These are phyloP conservation scores for Mycena epipterygia DNA, from an alignment of 768 basidiomycete species.

Conservation along the genomic window DNA sequence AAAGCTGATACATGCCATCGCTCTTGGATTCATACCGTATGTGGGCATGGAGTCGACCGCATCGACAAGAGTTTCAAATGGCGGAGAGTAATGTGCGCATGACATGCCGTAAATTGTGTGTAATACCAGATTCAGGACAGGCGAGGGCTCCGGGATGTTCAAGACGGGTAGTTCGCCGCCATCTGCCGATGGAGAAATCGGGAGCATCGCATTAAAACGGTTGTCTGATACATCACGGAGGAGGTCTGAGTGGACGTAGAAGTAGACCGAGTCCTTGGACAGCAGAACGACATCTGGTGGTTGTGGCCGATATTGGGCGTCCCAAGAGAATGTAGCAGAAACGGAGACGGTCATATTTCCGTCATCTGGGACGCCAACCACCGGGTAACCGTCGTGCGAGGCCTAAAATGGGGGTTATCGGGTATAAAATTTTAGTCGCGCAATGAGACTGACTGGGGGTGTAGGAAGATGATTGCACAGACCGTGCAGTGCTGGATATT, in stretches of 20 bases:
- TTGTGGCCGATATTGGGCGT: constrained; percentile 67
- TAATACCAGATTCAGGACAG: constrained; percentile 77
- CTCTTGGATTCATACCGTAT: constrained; percentile 72
- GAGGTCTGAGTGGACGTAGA: constrained; percentile 79
- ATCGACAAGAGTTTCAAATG: constrained; percentile 67
- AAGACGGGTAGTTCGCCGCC: constrained; percentile 66
- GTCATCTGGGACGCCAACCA: constrained; percentile 52
- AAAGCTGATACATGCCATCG: constrained; percentile 21
- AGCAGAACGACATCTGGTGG: constrained; percentile 76
- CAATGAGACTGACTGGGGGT: constrained; percentile 65
- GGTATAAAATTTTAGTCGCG: not conserved
- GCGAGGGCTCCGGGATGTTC: constrained; percentile 70
- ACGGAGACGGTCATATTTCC: constrained; percentile 72
- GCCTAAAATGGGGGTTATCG: constrained; percentile 47
- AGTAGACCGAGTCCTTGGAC: constrained; percentile 84
- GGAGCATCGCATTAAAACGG: constrained; percentile 71
- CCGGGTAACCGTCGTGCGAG: constrained; percentile 61
- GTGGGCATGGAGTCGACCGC: constrained; percentile 68
- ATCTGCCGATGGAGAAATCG: constrained; percentile 53
- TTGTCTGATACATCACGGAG: constrained; percentile 75
- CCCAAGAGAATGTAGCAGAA: constrained; percentile 86
- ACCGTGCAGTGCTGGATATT: constrained; percentile 28
- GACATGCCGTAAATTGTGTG: constrained; percentile 81
- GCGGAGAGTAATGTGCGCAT: constrained; percentile 81
- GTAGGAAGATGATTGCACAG: constrained; percentile 70